Conservation (phyloP, 2,329 filamentous ascomycete genomes). For the Ustilaginoidea virens region DNA sequence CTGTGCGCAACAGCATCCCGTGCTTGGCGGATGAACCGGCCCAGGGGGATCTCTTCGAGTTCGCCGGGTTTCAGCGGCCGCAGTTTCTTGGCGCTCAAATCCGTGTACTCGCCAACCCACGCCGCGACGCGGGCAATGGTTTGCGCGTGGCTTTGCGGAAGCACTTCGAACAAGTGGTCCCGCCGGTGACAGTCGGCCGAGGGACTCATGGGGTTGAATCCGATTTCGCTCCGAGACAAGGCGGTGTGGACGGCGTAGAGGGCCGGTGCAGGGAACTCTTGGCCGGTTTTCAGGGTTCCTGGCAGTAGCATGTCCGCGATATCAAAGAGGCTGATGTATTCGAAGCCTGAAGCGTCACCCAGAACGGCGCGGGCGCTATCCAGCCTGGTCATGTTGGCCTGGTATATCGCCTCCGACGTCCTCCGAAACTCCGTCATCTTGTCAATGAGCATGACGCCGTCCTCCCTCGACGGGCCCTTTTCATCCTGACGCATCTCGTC, state of each 20-base stretch:
- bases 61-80: constrained; percentile 7
- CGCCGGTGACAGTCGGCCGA: constrained; percentile 30
- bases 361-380: constrained; percentile 29
- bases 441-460: constrained; percentile 26
- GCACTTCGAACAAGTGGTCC: constrained; percentile 45
- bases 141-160: constrained; percentile 15
- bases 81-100: constrained; percentile 7
- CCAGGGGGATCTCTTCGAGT: constrained; percentile 13
- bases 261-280: constrained; percentile 27
- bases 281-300: constrained; percentile 16
- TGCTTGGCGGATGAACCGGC: constrained; percentile 33
- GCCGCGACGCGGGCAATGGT: constrained; percentile 15
- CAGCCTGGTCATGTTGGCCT: constrained; percentile 29
- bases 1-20: constrained; percentile 33
- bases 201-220: constrained; percentile 37
- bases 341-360: constrained; percentile 19
- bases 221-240: constrained; percentile 42
- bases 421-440: constrained; percentile 32
- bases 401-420: constrained; percentile 28
- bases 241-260: constrained; percentile 59
- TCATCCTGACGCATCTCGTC: constrained; percentile 16
- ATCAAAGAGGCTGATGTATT: constrained; percentile 34
- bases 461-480: constrained; percentile 27
- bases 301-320: constrained; percentile 30
- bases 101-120: constrained; percentile 19